phyloP scores from a whole-genome alignment of 1,284 basidiomycete genomes.

The Irpex lacteus region DNA sequence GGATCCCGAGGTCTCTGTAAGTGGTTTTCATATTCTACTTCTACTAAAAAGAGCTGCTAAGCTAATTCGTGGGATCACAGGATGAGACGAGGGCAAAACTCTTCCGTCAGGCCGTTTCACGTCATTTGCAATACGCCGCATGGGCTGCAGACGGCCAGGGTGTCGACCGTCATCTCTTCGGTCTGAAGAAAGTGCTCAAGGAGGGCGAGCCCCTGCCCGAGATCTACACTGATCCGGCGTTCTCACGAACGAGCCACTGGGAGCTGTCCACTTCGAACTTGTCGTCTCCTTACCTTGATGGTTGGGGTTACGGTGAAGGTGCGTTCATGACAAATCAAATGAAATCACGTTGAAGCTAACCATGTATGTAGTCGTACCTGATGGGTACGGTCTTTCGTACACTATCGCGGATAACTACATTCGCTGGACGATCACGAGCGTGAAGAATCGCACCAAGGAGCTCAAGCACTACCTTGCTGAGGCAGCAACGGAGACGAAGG shows the following conservation, averaged over 20 bases:
- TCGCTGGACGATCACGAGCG: constrained; percentile 90
- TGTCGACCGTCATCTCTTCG: constrained; percentile 95
- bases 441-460: constrained; percentile 62
- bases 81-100: constrained; percentile 52
- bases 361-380: constrained; percentile 67
- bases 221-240: constrained; percentile 81
- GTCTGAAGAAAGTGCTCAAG: constrained; percentile 81
- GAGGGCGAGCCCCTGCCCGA: constrained; percentile 76
- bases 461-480: constrained; percentile 74
- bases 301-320: constrained; percentile 98
- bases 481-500: constrained; percentile 74
- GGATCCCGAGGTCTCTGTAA: constrained; percentile 50
- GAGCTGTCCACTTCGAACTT: constrained; percentile 91
- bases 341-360: background rate
- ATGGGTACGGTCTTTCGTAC: constrained; percentile 94
- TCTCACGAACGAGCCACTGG: constrained; percentile 79
- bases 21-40: too few relatives aligned
- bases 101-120: constrained; percentile 76
- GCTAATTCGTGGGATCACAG: too few relatives aligned
- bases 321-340: constrained; percentile 21
- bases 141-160: constrained; percentile 95
- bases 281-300: constrained; percentile 81
- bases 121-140: constrained; percentile 85
- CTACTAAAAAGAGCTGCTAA: too few relatives aligned
- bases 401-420: constrained; percentile 87